These are phyloP conservation scores for Aspergillus campestris DNA, from an alignment of 495 filamentous ascomycete genomes.

Conservation along the genomic window DNA sequence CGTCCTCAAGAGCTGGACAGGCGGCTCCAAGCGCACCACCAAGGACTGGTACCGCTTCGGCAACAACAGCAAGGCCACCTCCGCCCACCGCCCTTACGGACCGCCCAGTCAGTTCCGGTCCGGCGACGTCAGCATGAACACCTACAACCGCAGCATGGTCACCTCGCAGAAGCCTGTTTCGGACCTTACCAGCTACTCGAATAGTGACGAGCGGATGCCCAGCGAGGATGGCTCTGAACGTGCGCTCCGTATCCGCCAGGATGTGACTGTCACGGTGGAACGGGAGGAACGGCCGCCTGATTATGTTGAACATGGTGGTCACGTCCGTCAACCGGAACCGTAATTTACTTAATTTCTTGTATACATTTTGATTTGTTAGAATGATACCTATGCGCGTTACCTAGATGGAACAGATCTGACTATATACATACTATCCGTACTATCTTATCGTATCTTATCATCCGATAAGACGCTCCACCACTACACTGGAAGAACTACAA, in stretches of 20 bases:
- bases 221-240: constrained; percentile 36
- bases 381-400: too few species aligned
- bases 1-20: constrained; percentile 38
- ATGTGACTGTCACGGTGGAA: constrained; percentile 39
- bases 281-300: constrained; percentile 23
- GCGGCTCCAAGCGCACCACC: constrained; percentile 31
- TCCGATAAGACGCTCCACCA: too few species aligned
- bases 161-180: constrained; percentile 27
- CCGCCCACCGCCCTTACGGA: constrained; percentile 25
- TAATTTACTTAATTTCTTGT: constrained; percentile 8
- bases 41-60: constrained; percentile 30
- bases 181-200: constrained; percentile 20
- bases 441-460: too few species aligned
- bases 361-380: too few species aligned
- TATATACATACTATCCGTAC: too few species aligned
- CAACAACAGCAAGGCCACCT: constrained; percentile 24
- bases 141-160: constrained; percentile 22
- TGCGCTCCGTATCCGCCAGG: constrained; percentile 37
- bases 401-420: too few species aligned
- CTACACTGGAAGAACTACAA: too few species aligned
- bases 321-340: constrained; percentile 2
- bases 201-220: constrained; percentile 20
- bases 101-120: constrained; percentile 24
- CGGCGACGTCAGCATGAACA: constrained; percentile 27
- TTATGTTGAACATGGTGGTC: constrained; percentile 2